These are phyloP conservation scores for Sarocladium oryzae DNA, from an alignment of 2,329 filamentous ascomycete genomes.

Conservation along the genomic window DNA sequence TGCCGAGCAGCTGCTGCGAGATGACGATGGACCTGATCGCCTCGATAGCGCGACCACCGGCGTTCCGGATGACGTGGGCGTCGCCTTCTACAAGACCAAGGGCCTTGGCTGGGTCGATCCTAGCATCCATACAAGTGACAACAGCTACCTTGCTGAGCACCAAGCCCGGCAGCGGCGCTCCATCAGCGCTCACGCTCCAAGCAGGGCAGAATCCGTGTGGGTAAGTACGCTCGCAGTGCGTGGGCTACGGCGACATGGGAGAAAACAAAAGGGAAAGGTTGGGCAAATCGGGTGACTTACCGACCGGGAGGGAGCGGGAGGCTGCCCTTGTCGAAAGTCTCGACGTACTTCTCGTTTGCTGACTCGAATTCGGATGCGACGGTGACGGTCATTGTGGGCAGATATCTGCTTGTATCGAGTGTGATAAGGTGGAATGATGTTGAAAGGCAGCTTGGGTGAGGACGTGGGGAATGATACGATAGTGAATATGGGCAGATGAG, in stretches of 20 bases:
- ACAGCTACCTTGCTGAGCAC: not conserved
- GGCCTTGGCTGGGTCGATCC: conserved; percentile 59
- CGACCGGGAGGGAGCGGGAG: conserved; percentile 56
- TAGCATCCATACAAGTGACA: conserved; percentile 79
- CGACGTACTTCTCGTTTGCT: conserved; percentile 45
- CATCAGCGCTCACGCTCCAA: conserved; percentile 8
- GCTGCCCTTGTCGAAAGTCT: conserved; percentile 61
- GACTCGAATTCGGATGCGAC: conserved; percentile 21
- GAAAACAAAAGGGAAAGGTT: not conserved
- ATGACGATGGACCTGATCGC: conserved; percentile 70
- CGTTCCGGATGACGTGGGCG: conserved; percentile 73
- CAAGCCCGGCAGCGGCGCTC: conserved; percentile 1
- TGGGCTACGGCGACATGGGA: not conserved
- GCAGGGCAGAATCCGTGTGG: not conserved
- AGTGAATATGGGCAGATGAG: conserved; percentile 5
- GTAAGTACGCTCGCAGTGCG: not conserved
- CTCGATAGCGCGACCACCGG: conserved; percentile 60
- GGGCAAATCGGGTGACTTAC: conserved; percentile 31
- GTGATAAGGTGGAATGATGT: not conserved
- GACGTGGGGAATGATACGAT: conserved; percentile 7
- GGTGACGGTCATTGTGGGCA: conserved; percentile 11
- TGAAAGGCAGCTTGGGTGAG: no score
- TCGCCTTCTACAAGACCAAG: conserved; percentile 68
- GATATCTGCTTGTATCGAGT: not conserved
- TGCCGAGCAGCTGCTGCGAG: conserved; percentile 72